Base-by-base conservation (phyloP, 192 early-diverging fungal species). In the Coemansia sp. region DNA sequence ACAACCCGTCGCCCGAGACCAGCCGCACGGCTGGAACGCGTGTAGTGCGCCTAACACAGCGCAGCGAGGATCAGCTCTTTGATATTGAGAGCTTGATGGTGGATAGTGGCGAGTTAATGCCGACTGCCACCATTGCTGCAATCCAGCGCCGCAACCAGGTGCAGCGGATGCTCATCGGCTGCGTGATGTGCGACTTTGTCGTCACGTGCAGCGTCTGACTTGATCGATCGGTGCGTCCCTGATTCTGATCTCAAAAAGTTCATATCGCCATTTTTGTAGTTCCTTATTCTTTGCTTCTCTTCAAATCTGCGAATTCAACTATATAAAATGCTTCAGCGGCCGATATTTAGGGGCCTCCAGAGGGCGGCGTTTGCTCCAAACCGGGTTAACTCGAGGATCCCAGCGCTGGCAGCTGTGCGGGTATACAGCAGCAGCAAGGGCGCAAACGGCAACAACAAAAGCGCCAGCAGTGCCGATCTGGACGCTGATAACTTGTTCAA, bases 81-180 rank as follows among this genome's bases (percentile, higher is more conserved):
- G 61, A 58, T 42, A 38, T 55, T 22, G 69, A 78, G 30, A 54
- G 40, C 12, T 32, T 78, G 28, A 49, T 78, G 8, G 29, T 71
- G 1, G 75, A 78, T 29, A 67, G 75, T 24, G 74, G 74, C 18
- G 57, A 50, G 14, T 19, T 77, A 11, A 71, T 77, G 74, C 74
- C 74, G 10, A 67, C 64, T 7, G 74, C 74, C 11, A 77, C 74
- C 1, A 56, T 77, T 30, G 74, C 74, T 8, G 74, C 59, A 7
- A 23, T 77, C 48, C 74, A 77, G 60, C 74, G 74, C 27, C 63
- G 68, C 31, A 71, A 71, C 56, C 29, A 55, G 45, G 29, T 58
- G 40, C 52, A 67, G 64, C 67, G 68, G 12, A 30, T 77, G 29
- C 64, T 77, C 18, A 21, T 77, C 14, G 74, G 74, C 30, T 63